Conservation (phyloP, 2,329 filamentous ascomycete genomes). For the Colletotrichum gloeosporioides region DNA sequence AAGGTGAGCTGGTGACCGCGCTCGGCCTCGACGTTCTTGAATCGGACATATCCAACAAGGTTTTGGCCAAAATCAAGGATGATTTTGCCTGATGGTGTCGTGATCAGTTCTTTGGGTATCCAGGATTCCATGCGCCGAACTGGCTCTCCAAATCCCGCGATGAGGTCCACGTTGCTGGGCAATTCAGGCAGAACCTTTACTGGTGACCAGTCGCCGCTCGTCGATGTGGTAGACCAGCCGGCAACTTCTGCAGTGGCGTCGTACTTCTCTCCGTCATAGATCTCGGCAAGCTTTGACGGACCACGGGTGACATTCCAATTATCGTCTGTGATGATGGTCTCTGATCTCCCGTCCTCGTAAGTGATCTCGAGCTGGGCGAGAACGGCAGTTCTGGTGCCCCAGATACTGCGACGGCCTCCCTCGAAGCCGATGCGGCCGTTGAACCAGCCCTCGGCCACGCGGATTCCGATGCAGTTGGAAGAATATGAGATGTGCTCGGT, state of each 20-base stretch:
- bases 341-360: background rate
- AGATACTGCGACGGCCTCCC: conserved; percentile 30
- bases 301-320: background rate
- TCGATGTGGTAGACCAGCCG: background rate
- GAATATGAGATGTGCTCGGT: conserved; percentile 36
- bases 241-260: conserved; percentile 4
- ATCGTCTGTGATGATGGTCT: background rate
- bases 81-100: conserved; percentile 36
- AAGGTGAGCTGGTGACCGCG: conserved; percentile 33
- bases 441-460: conserved; percentile 53
- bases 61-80: conserved; percentile 51
- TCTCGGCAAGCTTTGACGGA: conserved; percentile 11
- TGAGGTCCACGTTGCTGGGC: background rate
- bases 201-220: background rate
- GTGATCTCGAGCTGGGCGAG: background rate
- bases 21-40: conserved; percentile 23
- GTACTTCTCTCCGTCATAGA: conserved; percentile 22
- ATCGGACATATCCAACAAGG: conserved; percentile 40
- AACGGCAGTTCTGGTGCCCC: background rate
- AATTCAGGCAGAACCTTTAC: background rate
- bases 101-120: conserved; percentile 30
- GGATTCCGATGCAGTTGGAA: conserved; percentile 42
- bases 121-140: conserved; percentile 29
- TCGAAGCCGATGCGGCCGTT: conserved; percentile 31
- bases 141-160: background rate